Conservation (phyloP, 2,329 filamentous ascomycete species). For the Verticillium dahliae region DNA sequence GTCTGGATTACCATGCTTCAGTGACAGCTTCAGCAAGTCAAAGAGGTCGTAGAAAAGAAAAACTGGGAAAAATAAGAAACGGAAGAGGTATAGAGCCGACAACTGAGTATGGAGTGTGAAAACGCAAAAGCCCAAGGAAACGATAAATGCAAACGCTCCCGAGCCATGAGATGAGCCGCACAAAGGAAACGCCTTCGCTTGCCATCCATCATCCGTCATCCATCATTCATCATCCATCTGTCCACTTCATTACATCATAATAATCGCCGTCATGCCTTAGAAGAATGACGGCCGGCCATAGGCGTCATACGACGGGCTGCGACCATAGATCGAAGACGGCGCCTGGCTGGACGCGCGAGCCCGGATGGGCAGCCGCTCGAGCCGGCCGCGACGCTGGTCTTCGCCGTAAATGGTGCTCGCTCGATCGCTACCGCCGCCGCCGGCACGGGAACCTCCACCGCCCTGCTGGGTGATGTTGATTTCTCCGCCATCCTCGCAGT, state of each 20-base stretch:
- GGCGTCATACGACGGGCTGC: slow-evolving; percentile 12
- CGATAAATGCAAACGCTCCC: slow-evolving; percentile 13
- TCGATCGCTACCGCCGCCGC: slow-evolving; percentile 42
- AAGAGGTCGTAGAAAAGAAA: not conserved
- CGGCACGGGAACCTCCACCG: slow-evolving; percentile 23
- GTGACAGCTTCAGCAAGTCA: too few species aligned
- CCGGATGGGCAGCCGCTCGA: slow-evolving; percentile 38
- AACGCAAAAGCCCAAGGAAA: slow-evolving; percentile 10
- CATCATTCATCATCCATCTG: not conserved
- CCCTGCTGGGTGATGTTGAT: slow-evolving; percentile 44
- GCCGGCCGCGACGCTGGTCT: slow-evolving; percentile 32
- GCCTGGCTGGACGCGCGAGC: slow-evolving; percentile 43
- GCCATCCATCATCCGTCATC: not conserved
- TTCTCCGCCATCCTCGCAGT: slow-evolving; percentile 52
- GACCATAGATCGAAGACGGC: slow-evolving; percentile 30
- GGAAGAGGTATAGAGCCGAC: slow-evolving; percentile 4
- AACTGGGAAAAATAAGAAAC: not conserved
- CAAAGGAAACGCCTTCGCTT: not conserved
- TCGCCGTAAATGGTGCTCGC: slow-evolving; percentile 44
- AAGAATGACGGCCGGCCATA: slow-evolving; percentile 10
- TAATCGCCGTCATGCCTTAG: slow-evolving; percentile 4
- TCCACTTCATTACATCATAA: not conserved
- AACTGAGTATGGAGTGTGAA: slow-evolving; percentile 15
- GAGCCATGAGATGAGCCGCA: slow-evolving; percentile 5
- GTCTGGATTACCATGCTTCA: not conserved